phyloP scores from a whole-genome alignment of 2,329 filamentous ascomycete genomes.

The Myriosclerotinia scirpicola region DNA sequence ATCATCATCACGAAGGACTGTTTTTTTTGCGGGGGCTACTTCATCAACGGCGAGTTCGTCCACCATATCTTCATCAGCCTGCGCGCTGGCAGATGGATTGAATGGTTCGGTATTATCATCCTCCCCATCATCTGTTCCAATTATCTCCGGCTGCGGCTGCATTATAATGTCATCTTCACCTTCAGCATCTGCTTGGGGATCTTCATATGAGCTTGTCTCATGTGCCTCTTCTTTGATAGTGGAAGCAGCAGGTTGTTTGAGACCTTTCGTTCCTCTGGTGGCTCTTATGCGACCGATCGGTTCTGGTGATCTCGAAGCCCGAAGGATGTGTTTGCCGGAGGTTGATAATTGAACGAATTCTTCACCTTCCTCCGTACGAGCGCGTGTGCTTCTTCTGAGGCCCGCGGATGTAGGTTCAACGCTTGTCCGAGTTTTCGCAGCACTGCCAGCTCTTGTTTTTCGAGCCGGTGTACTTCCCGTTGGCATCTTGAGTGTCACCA shows the following conservation, averaged over 20 bases:
- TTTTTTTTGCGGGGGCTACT: conserved; percentile 20
- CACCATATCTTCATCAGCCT: conserved; percentile 28
- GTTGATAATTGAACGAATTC: conserved; percentile 59
- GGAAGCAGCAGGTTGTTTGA: conserved; percentile 36
- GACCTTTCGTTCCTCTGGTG: conserved; percentile 38
- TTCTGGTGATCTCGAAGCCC: conserved; percentile 57
- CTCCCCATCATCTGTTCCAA: conserved; percentile 22
- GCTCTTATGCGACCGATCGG: conserved; percentile 42
- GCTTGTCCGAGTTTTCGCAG: conserved; percentile 33
- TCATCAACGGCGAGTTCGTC: conserved; percentile 28
- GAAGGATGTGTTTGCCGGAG: conserved; percentile 58
- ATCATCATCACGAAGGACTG: conserved; percentile 34
- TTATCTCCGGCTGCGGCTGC: conserved; percentile 9
- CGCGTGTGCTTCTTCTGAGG: conserved; percentile 37
- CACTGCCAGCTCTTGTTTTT: conserved; percentile 37
- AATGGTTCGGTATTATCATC: conserved; percentile 22
- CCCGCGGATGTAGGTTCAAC: conserved; percentile 36
- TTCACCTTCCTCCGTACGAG: conserved; percentile 49
- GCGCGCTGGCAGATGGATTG: conserved; percentile 20
- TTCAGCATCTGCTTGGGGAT: conserved; percentile 33
- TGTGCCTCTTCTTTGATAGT: conserved; percentile 42
- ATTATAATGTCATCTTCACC: conserved; percentile 22
- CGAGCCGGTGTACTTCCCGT: conserved; percentile 26
- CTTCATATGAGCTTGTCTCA: conserved; percentile 39
- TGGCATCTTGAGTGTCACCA: conserved; percentile 39